These are phyloP conservation scores for Filosporella fistucella DNA, from an alignment of 495 filamentous ascomycete species.

Conservation along the genomic window DNA sequence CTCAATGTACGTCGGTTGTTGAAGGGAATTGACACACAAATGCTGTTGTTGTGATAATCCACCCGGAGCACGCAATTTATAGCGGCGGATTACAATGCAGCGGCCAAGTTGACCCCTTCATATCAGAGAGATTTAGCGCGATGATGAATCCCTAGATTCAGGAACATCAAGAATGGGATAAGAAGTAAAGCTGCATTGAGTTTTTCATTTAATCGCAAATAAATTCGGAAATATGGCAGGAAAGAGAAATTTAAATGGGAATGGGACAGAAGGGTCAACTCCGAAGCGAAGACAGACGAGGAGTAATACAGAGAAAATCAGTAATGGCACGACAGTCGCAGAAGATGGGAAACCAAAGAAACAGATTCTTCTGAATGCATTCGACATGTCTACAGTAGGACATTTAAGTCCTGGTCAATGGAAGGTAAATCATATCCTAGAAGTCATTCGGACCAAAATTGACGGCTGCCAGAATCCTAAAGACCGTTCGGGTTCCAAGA, in stretches of 20 bases:
- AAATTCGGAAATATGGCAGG: no score
- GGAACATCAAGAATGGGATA: no score
- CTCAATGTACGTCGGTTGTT: neutral
- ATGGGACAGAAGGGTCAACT: neutral
- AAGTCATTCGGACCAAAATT: neutral
- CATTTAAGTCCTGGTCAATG: constrained; percentile 17
- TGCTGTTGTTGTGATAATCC: neutral
- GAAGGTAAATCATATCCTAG: constrained; percentile 3
- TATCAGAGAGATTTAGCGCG: no score
- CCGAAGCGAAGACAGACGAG: neutral
- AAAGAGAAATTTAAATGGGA: no score
- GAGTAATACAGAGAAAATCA: no score
- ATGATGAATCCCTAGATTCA: no score
- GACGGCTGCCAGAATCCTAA: neutral
- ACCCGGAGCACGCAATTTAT: neutral
- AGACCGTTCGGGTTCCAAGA: constrained; percentile 9
- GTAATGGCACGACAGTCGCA: no score
- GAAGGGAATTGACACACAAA: no score
- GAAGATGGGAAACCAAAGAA: constrained; percentile 41
- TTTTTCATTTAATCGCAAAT: no score
- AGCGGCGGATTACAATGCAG: neutral
- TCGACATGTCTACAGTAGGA: constrained; percentile 50
- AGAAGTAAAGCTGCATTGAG: no score
- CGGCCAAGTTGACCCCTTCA: neutral
- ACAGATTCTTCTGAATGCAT: constrained; percentile 70